These are phyloP conservation scores for Hysterium pulicare DNA, from an alignment of 2,329 filamentous ascomycete genomes.

Conservation along the genomic window DNA sequence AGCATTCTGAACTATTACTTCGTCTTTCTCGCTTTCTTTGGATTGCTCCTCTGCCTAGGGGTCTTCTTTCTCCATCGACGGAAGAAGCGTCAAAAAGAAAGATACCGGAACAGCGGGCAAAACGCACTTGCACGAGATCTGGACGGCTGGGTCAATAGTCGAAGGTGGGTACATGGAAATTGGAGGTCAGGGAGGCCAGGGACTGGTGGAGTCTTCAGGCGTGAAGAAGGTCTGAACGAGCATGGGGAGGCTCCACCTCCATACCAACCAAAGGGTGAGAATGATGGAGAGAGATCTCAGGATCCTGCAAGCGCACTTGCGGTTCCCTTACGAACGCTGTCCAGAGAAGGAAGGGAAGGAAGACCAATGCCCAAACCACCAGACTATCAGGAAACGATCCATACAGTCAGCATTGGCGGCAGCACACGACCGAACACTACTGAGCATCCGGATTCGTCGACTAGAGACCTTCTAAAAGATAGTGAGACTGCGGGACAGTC, in stretches of 20 bases:
- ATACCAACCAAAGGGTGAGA: slow-evolving; percentile 45
- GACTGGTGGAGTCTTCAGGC: slow-evolving; percentile 14
- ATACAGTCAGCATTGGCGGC: slow-evolving; percentile 1
- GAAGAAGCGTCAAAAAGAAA: slow-evolving; percentile 29
- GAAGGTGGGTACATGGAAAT: slow-evolving; percentile 28
- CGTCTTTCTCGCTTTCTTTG: slow-evolving; percentile 55
- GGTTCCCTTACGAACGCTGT: slow-evolving; percentile 39
- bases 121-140: slow-evolving; percentile 35
- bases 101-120: slow-evolving; percentile 24
- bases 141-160: slow-evolving; percentile 30
- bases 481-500: too few relatives aligned
- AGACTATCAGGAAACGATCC: slow-evolving; percentile 33
- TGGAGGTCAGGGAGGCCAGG: slow-evolving; percentile 16
- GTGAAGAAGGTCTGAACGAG: slow-evolving; percentile 60
- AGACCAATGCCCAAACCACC: slow-evolving; percentile 35
- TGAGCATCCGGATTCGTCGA: slow-evolving; percentile 5
- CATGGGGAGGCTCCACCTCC: slow-evolving; percentile 63
- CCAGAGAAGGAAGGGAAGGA: slow-evolving; percentile 32
- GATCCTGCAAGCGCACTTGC: slow-evolving; percentile 13
- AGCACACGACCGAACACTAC: slow-evolving; percentile 4
- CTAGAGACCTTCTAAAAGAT: slow-evolving; percentile 6
- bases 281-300: slow-evolving; percentile 6
- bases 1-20: slow-evolving; percentile 50
- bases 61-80: slow-evolving; percentile 47
- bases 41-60: slow-evolving; percentile 41